Evolutionary conservation across 2,329 filamentous ascomycete genomes (phyloP).

Genomic region (Purpureocillium takamizusanense): DNA sequence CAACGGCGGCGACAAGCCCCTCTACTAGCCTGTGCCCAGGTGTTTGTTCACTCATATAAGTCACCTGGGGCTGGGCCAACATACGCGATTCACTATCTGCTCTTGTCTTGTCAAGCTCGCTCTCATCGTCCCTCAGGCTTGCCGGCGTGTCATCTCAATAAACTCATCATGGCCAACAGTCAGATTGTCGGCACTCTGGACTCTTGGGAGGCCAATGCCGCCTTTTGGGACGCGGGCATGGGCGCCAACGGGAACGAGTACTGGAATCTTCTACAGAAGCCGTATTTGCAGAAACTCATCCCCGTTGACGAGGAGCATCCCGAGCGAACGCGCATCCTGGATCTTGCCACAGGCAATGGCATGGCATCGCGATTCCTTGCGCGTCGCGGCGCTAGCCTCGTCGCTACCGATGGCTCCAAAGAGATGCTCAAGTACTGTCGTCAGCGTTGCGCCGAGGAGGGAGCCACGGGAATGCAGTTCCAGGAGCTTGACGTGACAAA

Average conservation of each 20-base stretch:
- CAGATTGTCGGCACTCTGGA: conserved; percentile 12
- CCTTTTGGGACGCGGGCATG: conserved; percentile 31
- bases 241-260: conserved; percentile 33
- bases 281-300: conserved; percentile 27
- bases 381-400: conserved; percentile 22
- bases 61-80: too few species aligned
- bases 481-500: conserved; percentile 28
- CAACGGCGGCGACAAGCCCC: too few species aligned
- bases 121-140: too few species aligned
- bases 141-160: too few species aligned
- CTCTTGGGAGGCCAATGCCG: conserved; percentile 31
- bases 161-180: too few species aligned
- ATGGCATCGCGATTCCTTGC: conserved; percentile 36
- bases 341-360: conserved; percentile 41
- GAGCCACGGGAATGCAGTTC: conserved; percentile 17
- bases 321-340: conserved; percentile 24
- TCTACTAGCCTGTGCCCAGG: too few species aligned
- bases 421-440: conserved; percentile 29
- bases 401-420: conserved; percentile 34
- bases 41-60: too few species aligned
- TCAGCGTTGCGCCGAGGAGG: conserved; percentile 2
- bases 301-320: conserved; percentile 1
- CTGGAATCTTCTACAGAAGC: conserved; percentile 32
- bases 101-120: too few species aligned
- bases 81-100: too few species aligned